Base-by-base conservation (phyloP, 352 stramenopile species). In the Pythium aquatile region DNA sequence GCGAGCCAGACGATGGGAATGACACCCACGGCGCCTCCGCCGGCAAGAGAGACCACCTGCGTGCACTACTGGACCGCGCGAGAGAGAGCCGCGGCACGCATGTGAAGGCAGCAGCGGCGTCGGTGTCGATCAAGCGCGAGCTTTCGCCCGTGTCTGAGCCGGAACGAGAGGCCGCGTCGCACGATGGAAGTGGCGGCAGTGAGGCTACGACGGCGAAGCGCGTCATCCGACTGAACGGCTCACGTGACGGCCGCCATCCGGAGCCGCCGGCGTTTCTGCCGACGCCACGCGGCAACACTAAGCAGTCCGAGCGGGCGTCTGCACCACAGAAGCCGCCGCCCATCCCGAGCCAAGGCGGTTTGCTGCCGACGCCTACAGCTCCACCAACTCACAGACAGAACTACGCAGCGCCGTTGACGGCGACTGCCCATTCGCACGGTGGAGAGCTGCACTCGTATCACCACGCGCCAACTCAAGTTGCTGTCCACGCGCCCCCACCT, bases 11-110 rank as follows among this genome's bases (percentile, higher is more conserved):
- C 40, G 40, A n/a, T 17, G 40, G 6, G 11, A 24, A 47, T 26
- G 17, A 16, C 10, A 46, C 8, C 33, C 8, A n/a, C 35, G 6
- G 20, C 24, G n/a, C 35, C 42, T 35, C 54, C 29, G 24, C 33
- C 10, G 55, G 37, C 42, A 62, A 61, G 30, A 47, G 65, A 37
- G 57, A 61, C 37, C 66, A 65, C 44, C 44, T 87, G 8, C 66
- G 76, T 20, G 70, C 74, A 16, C 65, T 87, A n/a, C 69, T 85
- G 30, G 71, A 78, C 55, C 76, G 69, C 32, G 76, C 74, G 17
- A 70, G 74, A 9, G 59, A 70, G 14, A 72, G 30, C 16, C 78
- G 37, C 63, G 62, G 46, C 26, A 17, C 46, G 14, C n/a, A 10
- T 26, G 16, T 8, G 16, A 20, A 10, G 16, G 26, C 17, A 13